Conservation (phyloP, 305 asterid genomes). For the Solanum hybrid region DNA sequence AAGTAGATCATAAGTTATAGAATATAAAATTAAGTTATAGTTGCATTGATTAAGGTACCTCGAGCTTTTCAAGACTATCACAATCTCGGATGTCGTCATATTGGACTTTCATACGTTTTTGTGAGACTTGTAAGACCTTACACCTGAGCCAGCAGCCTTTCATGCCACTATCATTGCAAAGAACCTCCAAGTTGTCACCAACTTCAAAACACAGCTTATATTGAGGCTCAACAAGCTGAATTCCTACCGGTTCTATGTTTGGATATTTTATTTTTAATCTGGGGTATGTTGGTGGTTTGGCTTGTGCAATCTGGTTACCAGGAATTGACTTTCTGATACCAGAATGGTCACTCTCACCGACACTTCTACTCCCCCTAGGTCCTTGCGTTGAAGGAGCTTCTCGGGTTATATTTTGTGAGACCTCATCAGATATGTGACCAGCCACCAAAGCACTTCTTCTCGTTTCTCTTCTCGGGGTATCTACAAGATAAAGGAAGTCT, state of each 20-base stretch:
- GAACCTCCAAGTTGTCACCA: constrained; percentile 29
- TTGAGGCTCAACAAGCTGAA: constrained; percentile 1
- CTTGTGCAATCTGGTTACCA: not conserved
- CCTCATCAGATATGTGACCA: not conserved
- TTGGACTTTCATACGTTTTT: constrained; percentile 26
- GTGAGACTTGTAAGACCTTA: constrained; percentile 25
- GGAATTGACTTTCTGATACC: not conserved
- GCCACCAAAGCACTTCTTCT: not conserved
- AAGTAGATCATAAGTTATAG: not conserved
- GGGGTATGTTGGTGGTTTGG: constrained; percentile 1
- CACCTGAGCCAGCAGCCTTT: constrained; percentile 67
- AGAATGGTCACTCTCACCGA: not conserved
- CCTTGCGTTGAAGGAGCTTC: not conserved
- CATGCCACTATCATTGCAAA: constrained; percentile 36
- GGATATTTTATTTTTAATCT: constrained; percentile 16
- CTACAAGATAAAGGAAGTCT: not conserved
- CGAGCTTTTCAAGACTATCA: constrained; percentile 5
- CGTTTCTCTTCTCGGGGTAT: not conserved
- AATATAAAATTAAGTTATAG: no score
- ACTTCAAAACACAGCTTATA: not conserved
- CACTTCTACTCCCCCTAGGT: not conserved
- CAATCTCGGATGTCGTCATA: constrained; percentile 29
- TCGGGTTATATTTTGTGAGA: not conserved
- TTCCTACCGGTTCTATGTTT: not conserved
- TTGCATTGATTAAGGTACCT: constrained; percentile 23